Base-by-base conservation (phyloP, 257 asterid genomes). In the Verbena officinalis region DNA sequence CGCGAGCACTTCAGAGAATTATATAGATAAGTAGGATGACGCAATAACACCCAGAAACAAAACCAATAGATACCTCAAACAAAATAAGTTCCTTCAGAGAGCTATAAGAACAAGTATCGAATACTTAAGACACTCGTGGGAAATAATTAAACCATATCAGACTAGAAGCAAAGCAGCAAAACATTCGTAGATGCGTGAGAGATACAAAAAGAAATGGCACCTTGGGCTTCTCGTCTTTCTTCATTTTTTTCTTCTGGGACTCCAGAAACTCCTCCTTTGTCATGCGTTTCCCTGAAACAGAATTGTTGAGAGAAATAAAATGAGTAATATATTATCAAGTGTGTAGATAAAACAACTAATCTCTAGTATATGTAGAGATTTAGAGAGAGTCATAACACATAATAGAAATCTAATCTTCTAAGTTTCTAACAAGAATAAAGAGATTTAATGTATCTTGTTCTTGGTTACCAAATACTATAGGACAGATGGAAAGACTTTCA, bases 181-280 rank as follows among this genome's bases (percentile, higher is more conserved):
- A 49, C 3, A 22, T 50, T 64, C 54, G 22, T 21, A 38, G 30
- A 20, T 46, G 57, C 57, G 50, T 9, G 23, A 59, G 49, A 55
- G 22, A 73, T 34, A 21, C 15, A 19, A 38, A 66, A 46, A 46
- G 11, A 30, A 31, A 48, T 24, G 23, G 67, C 59, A 88, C 98
- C 98, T 93, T 93, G n/a, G 96, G 97, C 77, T 87, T 90, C 74
- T 87, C 88, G 46, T 85, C 83, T 76, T 81, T 84, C 78, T 74
- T 81, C 64, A 8, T 14, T 53, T 68, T 73, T 76, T 84, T 82
- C 82, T 86, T 80, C 75, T 78, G 82, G 16, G 85, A 75, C 73
- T 83, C 64, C 55, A 84, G 59, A 73, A 69, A 81, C 71, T 90
- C 88, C 44, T 87, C 99, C 83, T 81, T 90, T n/a, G 96, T 70